These are phyloP conservation scores for Pseudophaeomoniella oleicola DNA, from an alignment of 2,329 filamentous ascomycete species.

Conservation along the genomic window DNA sequence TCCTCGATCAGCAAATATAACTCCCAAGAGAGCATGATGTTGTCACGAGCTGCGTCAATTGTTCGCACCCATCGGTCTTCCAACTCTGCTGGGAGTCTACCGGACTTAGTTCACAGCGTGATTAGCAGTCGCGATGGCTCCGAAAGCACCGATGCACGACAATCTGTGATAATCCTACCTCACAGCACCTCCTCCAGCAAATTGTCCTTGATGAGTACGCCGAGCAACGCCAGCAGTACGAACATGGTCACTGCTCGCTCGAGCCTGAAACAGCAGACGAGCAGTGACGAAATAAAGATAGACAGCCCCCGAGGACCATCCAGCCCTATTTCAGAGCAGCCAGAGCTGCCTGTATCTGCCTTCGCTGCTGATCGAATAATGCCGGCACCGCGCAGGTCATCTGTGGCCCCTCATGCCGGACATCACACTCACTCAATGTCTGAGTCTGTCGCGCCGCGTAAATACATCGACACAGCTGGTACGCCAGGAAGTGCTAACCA, in stretches of 20 bases:
- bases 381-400: not conserved
- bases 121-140: constrained; percentile 23
- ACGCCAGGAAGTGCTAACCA: constrained; percentile 2
- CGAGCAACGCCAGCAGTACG: constrained; percentile 12
- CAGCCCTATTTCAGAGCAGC: not conserved
- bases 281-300: not conserved
- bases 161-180: constrained; percentile 14
- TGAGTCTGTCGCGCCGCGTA: not conserved
- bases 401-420: not conserved
- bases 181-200: constrained; percentile 21
- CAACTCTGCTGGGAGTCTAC: constrained; percentile 26
- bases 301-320: not conserved
- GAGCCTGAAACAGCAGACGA: not conserved
- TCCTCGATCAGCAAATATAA: constrained; percentile 39
- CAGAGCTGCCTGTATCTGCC: not conserved
- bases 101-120: constrained; percentile 26
- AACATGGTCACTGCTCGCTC: constrained; percentile 8
- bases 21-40: constrained; percentile 38
- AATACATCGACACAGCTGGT: constrained; percentile 13
- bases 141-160: constrained; percentile 13
- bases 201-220: constrained; percentile 21
- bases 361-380: too few species aligned
- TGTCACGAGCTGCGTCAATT: constrained; percentile 29
- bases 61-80: constrained; percentile 30
- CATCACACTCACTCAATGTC: not conserved